Evolutionary conservation across 2,329 filamentous ascomycete genomes (phyloP), one percentile per base, ranked within the genome.

Genomic region (Epichloe glyceriae): DNA sequence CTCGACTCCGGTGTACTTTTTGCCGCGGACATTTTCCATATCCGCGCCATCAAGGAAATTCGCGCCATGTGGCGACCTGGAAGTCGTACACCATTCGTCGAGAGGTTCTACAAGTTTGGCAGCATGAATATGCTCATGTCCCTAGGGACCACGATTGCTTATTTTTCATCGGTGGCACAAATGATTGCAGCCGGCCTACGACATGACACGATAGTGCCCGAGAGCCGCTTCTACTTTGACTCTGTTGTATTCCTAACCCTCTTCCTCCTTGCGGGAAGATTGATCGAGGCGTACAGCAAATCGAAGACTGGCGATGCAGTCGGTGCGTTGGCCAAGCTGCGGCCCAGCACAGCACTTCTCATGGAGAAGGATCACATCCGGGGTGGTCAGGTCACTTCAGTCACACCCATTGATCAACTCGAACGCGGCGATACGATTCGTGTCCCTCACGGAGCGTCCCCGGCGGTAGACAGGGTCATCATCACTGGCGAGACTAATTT

Each of bases 61-160:
- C 74, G 74, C 54, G 75, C 82, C 0, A 72, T 95, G 55, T 96
- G 90, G 90, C 77, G 85, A 20, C 80, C 72, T 2, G 79, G 81
- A 30, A 95, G 88, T 62, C 79, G 76, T 38, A 83, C 83, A 1
- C 86, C 88, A 0, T 64, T 94, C 4, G 59, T 86, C 15, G 78
- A 84, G 57, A 76, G 90, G 14, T 90, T 96, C 61, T 88, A 89
- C 64, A 82, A 86, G n/a, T 96, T 96, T 61, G 90, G 90, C 8
- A 95, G 89, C 70, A 96, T 96, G 90, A 95, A 95, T 62, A 85
- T 94, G 71, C 76, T 96, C 53, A 90, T 96, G 67, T 93, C 86
- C 7, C 75, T 95, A 2, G 90, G 89, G 5, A 95, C 90, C 0
- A 85, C 81, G 2, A 88, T 96, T 53, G 90, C 90, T 1, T 95